phyloP scores from a whole-genome alignment of 768 basidiomycete genomes.

The Auricularia sp. region DNA sequence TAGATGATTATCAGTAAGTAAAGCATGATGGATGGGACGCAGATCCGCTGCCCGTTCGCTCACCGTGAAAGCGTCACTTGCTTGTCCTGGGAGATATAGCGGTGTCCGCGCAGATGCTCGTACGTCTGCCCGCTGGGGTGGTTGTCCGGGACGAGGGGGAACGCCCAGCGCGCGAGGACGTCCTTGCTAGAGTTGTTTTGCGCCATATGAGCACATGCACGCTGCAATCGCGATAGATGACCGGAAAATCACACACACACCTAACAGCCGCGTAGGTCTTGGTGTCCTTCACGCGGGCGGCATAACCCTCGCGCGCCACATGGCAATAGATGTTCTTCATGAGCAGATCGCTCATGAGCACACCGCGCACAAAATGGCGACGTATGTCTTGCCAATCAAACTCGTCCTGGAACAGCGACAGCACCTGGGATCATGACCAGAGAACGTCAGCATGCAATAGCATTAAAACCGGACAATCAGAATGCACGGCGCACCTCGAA shows the following conservation, averaged over 20 bases:
- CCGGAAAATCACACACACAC: constrained; percentile 27
- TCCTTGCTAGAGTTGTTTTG: constrained; percentile 56
- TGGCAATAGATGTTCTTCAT: constrained; percentile 94
- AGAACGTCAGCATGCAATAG: constrained; percentile 2
- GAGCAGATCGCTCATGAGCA: constrained; percentile 87
- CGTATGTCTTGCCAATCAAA: constrained; percentile 94
- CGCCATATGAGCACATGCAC: constrained; percentile 4
- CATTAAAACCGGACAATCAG: neutral
- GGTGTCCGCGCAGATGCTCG: constrained; percentile 79
- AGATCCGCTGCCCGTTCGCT: constrained; percentile 10
- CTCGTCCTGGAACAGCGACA: constrained; percentile 95
- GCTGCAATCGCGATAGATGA: neutral
- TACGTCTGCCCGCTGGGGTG: constrained; percentile 75
- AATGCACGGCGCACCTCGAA: constrained; percentile 55
- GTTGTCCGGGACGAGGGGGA: constrained; percentile 92
- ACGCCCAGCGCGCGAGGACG: constrained; percentile 87
- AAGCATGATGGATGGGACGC: neutral
- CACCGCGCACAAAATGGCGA: constrained; percentile 86
- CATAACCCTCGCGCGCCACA: constrained; percentile 80
- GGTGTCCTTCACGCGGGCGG: constrained; percentile 88
- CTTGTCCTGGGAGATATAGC: constrained; percentile 74
- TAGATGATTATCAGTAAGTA: neutral
- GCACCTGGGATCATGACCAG: constrained; percentile 48
- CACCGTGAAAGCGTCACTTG: constrained; percentile 79
- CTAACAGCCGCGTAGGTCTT: constrained; percentile 85